These are phyloP conservation scores for Brettanomyces sp. DNA, from an alignment of 805 yeast genomes.

Conservation along the genomic window DNA sequence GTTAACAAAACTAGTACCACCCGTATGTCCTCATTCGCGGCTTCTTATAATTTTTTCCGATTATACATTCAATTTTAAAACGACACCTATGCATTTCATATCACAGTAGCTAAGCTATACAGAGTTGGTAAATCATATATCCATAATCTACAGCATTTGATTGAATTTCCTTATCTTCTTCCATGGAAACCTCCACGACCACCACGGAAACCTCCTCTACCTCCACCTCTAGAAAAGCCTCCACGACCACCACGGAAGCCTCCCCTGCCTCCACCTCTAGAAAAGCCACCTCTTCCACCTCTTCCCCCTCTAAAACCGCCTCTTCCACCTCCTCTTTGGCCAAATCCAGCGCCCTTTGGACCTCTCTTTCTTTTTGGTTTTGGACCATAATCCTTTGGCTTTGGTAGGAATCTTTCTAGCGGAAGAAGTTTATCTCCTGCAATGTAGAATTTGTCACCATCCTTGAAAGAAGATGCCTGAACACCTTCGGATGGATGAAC, in stretches of 20 bases:
- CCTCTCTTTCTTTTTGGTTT: conserved; percentile 66
- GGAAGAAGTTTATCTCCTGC: conserved; percentile 94
- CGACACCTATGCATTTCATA: too few relatives aligned
- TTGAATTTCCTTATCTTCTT: neutral
- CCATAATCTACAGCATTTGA: too few relatives aligned
- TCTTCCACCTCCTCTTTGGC: conserved; percentile 27
- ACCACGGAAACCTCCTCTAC: too few relatives aligned
- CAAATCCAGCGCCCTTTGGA: conserved; percentile 38
- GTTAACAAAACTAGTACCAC: too few relatives aligned
- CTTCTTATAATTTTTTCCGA: too few relatives aligned
- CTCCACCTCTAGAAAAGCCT: neutral
- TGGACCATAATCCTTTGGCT: conserved; percentile 83
- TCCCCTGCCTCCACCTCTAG: conserved; percentile 9
- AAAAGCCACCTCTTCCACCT: conserved; percentile 9
- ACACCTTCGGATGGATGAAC: conserved; percentile 95
- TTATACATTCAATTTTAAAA: too few relatives aligned
- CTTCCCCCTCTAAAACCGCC: conserved; percentile 40
- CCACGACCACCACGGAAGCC: conserved; percentile 6
- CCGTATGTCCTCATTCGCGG: too few relatives aligned
- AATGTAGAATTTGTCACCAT: conserved; percentile 92
- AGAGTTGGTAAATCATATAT: too few relatives aligned
- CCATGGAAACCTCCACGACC: neutral
- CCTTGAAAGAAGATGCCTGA: conserved; percentile 85
- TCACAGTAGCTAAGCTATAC: too few relatives aligned
- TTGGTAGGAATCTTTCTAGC: conserved; percentile 92